phyloP scores from a whole-genome alignment of 495 filamentous ascomycete genomes.

The Copromyces sp. region DNA sequence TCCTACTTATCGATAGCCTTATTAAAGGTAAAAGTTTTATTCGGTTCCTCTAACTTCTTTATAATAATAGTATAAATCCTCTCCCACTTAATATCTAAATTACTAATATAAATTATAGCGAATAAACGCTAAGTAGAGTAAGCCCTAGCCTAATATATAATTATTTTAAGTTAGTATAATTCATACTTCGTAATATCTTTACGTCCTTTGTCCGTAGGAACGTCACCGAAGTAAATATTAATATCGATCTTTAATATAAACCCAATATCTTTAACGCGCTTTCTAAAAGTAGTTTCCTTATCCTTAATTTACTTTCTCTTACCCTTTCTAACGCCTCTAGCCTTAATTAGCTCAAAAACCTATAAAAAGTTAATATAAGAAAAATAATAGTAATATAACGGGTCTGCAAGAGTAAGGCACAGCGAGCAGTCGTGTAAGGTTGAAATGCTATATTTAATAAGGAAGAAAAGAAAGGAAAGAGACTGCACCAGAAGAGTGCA shows the following conservation, averaged over 20 bases:
- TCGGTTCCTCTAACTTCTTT: neutral
- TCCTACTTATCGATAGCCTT: neutral
- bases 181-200: neutral
- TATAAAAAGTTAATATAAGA: neutral
- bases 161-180: neutral
- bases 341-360: neutral
- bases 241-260: neutral
- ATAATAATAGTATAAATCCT: neutral
- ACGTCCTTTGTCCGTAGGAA: neutral
- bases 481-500: too few species aligned
- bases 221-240: too few species aligned
- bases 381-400: too few species aligned
- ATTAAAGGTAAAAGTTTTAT: neutral
- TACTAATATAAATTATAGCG: too few species aligned
- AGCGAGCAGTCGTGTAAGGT: too few species aligned
- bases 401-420: too few species aligned
- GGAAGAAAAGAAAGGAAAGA: too few species aligned
- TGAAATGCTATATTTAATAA: too few species aligned
- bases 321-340: neutral
- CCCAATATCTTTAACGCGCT: neutral
- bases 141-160: neutral
- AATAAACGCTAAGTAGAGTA: neutral
- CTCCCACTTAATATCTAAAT: neutral
- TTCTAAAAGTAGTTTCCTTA: neutral
- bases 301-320: neutral